These are phyloP conservation scores for Trichoderma citrinoviride DNA, from an alignment of 2,329 filamentous ascomycete species.

Conservation along the genomic window DNA sequence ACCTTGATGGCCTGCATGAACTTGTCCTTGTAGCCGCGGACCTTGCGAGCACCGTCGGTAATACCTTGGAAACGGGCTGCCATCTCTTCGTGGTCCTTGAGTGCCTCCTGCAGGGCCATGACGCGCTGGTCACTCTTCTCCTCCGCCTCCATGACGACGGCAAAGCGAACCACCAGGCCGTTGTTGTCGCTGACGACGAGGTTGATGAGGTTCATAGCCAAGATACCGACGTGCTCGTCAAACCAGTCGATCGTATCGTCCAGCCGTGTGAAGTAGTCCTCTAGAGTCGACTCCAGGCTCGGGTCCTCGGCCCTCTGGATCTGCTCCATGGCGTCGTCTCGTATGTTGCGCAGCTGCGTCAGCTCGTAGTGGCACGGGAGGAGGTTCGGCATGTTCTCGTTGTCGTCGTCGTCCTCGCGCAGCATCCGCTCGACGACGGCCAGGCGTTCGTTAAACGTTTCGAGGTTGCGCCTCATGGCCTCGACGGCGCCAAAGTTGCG, in stretches of 20 bases:
- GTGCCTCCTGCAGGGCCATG: constrained; percentile 85
- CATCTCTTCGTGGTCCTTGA: constrained; percentile 94
- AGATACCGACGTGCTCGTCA: constrained; percentile 85
- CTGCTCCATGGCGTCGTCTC: constrained; percentile 95
- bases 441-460: constrained; percentile 79
- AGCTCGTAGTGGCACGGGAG: constrained; percentile 88
- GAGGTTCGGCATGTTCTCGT: constrained; percentile 88
- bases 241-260: constrained; percentile 92
- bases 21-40: constrained; percentile 95
- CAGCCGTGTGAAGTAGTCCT: constrained; percentile 83
- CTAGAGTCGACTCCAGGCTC: constrained; percentile 75
- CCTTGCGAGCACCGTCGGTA: constrained; percentile 85
- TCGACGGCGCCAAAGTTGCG: constrained; percentile 93
- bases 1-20: constrained; percentile 78
- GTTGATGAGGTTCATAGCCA: constrained; percentile 86
- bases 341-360: constrained; percentile 86
- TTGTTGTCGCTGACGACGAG: constrained; percentile 84
- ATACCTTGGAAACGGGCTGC: constrained; percentile 93
- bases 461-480: constrained; percentile 86
- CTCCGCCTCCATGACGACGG: constrained; percentile 89
- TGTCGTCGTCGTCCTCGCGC: constrained; percentile 76
- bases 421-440: constrained; percentile 74
- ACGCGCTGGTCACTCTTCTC: constrained; percentile 95
- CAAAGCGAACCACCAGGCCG: constrained; percentile 84
- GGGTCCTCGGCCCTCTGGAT: constrained; percentile 73